These are phyloP conservation scores for Melampsora larici-populina DNA, from an alignment of 1,284 basidiomycete genomes.

Conservation along the genomic window DNA sequence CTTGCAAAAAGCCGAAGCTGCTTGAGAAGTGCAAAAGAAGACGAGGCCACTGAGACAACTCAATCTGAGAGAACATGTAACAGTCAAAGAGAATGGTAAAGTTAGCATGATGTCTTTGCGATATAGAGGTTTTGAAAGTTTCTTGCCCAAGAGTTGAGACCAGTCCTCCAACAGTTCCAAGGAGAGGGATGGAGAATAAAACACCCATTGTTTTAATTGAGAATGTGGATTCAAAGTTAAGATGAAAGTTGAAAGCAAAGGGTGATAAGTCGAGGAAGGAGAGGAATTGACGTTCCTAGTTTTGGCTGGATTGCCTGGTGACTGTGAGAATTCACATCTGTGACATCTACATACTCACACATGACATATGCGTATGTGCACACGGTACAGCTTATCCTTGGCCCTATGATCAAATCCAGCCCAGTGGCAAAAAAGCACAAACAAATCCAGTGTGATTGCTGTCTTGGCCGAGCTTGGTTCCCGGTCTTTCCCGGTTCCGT, in stretches of 20 bases:
- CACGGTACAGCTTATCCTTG: too few relatives aligned
- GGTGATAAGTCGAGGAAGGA: not conserved
- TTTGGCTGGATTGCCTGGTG: not conserved
- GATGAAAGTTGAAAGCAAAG: not conserved
- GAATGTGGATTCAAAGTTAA: not conserved
- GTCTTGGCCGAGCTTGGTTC: too few relatives aligned
- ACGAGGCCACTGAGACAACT: conserved; percentile 53
- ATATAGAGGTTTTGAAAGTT: not conserved
- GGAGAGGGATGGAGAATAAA: conserved; percentile 78
- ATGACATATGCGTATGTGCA: too few relatives aligned
- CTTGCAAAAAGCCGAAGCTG: conserved; percentile 88
- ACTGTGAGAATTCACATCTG: not conserved
- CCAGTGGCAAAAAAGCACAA: too few relatives aligned
- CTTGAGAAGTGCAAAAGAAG: conserved; percentile 52
- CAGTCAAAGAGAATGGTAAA: not conserved
- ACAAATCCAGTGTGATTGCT: too few relatives aligned
- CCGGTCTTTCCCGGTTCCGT: too few relatives aligned
- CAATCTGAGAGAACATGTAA: conserved; percentile 29
- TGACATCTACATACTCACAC: too few relatives aligned
- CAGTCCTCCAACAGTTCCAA: conserved; percentile 66
- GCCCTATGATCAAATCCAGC: too few relatives aligned
- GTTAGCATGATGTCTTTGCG: not conserved
- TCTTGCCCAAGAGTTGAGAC: conserved; percentile 59
- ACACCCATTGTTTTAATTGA: conserved; percentile 63
- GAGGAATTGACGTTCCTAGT: not conserved